Evolutionary conservation across 345 rosid genomes (phyloP), one percentile per base, ranked within the genome.

Genomic region (Brassica incana): DNA sequence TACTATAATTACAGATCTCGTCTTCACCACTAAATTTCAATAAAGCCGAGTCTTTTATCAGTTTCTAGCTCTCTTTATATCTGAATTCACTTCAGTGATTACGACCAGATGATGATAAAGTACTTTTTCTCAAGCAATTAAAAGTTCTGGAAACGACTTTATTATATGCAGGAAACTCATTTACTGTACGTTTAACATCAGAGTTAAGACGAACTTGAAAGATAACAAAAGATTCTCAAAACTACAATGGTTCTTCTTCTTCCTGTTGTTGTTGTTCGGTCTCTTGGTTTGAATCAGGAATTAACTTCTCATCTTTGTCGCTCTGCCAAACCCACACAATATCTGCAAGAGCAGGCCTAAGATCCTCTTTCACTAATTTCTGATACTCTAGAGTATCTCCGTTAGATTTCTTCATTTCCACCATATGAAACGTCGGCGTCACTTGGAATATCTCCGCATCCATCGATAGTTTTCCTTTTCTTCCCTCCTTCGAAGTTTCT

Each of bases 291-390:
- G 76, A 61, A 23, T 16, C 73, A 64, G 79, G 80, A 65, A 29
- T 82, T 52, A 36, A 43, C 48, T 65, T 83, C 15, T 81, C 84
- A 20, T 83, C 87, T 77, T 81, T 84, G n/a, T 92, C 90, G 14
- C 86, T 91, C 80, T 91, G 92, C 96, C 96, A 91, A 73, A 88
- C 92, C 96, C 94, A 92, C 32, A 91, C 92, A 69, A 92, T 85
- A 56, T 92, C 97, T 52, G 79, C 71, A 11, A 92, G 87, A 72
- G 91, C 91, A 56, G 96, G 97, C 45, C 88, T 82, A 48, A 91
- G 84, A 67, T 82, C 86, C 69, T 91, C 91, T 71, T 78, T 84
- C 73, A 92, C 40, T 50, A 87, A 67, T 84, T 88, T 86, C 84
- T 87, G 85, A 84, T 87, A 92, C 82, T 91, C 97, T 62, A 87